Percentiles rank a stretch among this genome's conserved stretches.
Evolutionary conservation across 1,284 basidiomycete species (phyloP).

Genomic region (Trichosporon coremiiforme): DNA sequence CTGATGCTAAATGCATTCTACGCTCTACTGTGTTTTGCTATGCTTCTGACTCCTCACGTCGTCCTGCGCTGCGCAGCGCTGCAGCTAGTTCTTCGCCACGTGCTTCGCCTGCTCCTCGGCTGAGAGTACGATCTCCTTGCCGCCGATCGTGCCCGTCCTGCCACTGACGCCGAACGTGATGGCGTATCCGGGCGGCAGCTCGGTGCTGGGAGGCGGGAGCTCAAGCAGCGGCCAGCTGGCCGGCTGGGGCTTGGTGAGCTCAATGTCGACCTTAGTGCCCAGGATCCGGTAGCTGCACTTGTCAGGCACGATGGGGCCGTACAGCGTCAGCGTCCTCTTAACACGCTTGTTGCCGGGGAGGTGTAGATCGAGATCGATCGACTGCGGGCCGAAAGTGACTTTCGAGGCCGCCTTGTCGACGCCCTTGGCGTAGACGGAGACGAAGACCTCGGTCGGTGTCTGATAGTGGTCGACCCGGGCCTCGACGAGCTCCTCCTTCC

Average conservation of each 20-base stretch:
- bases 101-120: slow-evolving; percentile 61
- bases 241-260: slow-evolving; percentile 72
- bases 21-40: background rate
- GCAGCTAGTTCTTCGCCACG: background rate
- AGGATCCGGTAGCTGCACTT: slow-evolving; percentile 71
- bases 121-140: slow-evolving; percentile 74
- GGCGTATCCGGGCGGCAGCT: slow-evolving; percentile 65
- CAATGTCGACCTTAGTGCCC: slow-evolving; percentile 83
- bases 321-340: slow-evolving; percentile 71
- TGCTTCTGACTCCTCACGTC: background rate
- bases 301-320: slow-evolving; percentile 73
- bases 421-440: slow-evolving; percentile 87
- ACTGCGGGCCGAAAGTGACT: slow-evolving; percentile 67
- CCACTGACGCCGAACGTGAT: slow-evolving; percentile 88
- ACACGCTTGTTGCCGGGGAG: slow-evolving; percentile 82
- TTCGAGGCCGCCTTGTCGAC: slow-evolving; percentile 73
- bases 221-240: slow-evolving; percentile 82
- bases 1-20: background rate
- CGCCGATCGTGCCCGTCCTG: slow-evolving; percentile 84
- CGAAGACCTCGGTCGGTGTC: slow-evolving; percentile 80
- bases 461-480: slow-evolving; percentile 95
- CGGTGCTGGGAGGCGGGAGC: slow-evolving; percentile 62
- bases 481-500: slow-evolving; percentile 67
- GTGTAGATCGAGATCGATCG: slow-evolving; percentile 73
- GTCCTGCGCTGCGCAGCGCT: background rate